A percentile compares a stretch with the other conserved stretches of the same genome.
phyloP scores from a whole-genome alignment of 495 filamentous ascomycete species.

The Penicillium silybi region DNA sequence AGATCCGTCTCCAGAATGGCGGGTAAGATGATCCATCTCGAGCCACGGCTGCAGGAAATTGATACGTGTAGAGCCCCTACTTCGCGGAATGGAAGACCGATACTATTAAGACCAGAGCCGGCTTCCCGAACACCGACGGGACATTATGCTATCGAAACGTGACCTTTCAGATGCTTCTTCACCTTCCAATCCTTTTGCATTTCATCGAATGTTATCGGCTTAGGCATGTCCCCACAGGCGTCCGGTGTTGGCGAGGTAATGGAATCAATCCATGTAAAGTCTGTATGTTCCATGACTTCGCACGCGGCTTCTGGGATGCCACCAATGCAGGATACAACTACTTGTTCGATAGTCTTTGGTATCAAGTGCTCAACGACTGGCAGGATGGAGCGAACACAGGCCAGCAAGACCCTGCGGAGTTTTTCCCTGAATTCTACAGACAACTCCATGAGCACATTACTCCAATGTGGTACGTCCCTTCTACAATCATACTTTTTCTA shows the following conservation, averaged over 20 bases:
- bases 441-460: conserved; percentile 4
- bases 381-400: neutral
- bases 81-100: neutral
- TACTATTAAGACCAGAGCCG: neutral
- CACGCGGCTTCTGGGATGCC: neutral
- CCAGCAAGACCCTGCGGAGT: conserved; percentile 27
- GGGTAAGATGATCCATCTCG: neutral
- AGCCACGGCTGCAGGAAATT: no score
- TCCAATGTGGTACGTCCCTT: conserved; percentile 5
- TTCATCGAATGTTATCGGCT: conserved; percentile 23
- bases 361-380: conserved; percentile 1
- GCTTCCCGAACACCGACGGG: conserved; percentile 6
- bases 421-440: conserved; percentile 11
- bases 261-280: conserved; percentile 5
- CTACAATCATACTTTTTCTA: neutral
- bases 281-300: conserved; percentile 16
- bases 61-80: neutral
- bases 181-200: conserved; percentile 35
- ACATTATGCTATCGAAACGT: conserved; percentile 41
- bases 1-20: neutral
- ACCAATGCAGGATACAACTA: no score
- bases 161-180: conserved; percentile 37
- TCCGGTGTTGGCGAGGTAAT: neutral
- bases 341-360: conserved; percentile 6
- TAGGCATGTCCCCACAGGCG: neutral